phyloP scores from a whole-genome alignment of 179 eudicot genomes.

The Actinidia arguta region DNA sequence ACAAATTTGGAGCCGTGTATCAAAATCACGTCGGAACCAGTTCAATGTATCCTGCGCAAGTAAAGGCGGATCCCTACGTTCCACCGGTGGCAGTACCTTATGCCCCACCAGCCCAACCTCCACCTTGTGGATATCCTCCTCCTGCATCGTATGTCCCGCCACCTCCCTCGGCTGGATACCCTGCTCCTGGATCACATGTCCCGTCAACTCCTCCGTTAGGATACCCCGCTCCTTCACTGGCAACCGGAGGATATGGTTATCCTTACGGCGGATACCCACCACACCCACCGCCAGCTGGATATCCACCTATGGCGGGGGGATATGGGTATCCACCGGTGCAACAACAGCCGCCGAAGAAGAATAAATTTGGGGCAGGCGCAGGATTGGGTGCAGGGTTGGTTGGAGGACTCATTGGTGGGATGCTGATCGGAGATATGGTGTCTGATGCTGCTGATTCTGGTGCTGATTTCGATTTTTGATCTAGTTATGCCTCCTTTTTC shows the following conservation, averaged over 20 bases:
- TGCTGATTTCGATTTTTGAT: neutral
- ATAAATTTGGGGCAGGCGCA: neutral
- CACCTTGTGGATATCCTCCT: neutral
- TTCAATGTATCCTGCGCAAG: neutral
- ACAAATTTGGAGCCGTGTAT: constrained; percentile 31
- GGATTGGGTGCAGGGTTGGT: constrained; percentile 8
- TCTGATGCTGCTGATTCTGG: neutral
- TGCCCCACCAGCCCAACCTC: neutral
- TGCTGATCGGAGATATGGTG: constrained; percentile 1
- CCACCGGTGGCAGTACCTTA: neutral
- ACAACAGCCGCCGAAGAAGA: constrained; percentile 2
- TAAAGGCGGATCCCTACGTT: too few species aligned
- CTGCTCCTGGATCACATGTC: too few species aligned
- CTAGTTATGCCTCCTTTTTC: neutral
- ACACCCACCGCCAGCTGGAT: neutral
- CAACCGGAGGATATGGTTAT: constrained; percentile 1
- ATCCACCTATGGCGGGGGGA: neutral
- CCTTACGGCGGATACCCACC: neutral
- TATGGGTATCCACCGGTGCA: constrained; percentile 3
- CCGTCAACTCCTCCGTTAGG: too few species aligned
- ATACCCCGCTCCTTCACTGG: neutral
- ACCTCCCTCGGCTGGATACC: neutral
- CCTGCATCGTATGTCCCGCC: neutral
- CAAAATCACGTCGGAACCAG: neutral
- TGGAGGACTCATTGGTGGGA: constrained; percentile 5